phyloP scores from a whole-genome alignment of 2,329 filamentous ascomycete genomes.

The Plectosphaerella cucumerina region DNA sequence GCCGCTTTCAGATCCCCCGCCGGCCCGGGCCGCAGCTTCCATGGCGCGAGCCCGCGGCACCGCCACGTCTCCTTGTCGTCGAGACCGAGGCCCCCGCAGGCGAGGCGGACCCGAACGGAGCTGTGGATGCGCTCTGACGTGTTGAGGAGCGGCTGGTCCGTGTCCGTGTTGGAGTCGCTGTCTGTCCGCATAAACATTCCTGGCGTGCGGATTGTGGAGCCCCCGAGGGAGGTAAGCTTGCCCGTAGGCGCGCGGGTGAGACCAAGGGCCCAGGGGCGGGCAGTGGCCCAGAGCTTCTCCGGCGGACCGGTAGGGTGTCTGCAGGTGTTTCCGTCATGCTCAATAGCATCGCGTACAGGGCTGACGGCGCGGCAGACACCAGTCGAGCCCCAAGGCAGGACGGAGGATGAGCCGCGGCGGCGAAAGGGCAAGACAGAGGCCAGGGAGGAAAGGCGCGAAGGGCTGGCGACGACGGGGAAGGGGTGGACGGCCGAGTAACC shows the following conservation, averaged over 20 bases:
- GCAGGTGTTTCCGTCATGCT: conserved; percentile 7
- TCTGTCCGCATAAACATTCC: conserved; percentile 31
- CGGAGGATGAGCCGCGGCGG: not conserved
- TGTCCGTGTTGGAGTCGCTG: conserved; percentile 30
- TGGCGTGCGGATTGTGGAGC: conserved; percentile 24
- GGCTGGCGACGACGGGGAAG: conserved; percentile 25
- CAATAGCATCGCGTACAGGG: not conserved
- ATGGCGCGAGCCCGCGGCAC: conserved; percentile 16
- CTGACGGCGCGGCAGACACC: not conserved
- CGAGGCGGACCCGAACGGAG: conserved; percentile 26
- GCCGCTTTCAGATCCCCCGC: conserved; percentile 5
- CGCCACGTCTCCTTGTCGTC: conserved; percentile 21
- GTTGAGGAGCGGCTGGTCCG: conserved; percentile 26
- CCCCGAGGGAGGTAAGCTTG: conserved; percentile 18
- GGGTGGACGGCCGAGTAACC: conserved; percentile 25
- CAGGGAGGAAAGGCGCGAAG: not conserved
- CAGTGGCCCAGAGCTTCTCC: conserved; percentile 13
- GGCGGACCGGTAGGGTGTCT: conserved; percentile 19
- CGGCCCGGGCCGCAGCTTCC: conserved; percentile 12
- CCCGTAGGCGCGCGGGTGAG: conserved; percentile 12
- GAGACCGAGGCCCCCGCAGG: conserved; percentile 20
- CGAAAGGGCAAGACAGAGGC: not conserved
- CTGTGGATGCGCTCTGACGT: conserved; percentile 27
- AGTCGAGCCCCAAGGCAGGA: not conserved
- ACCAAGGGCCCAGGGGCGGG: conserved; percentile 14